Evolutionary conservation across 305 asterid genomes (phyloP).

Genomic region (Salvia sclarea): DNA sequence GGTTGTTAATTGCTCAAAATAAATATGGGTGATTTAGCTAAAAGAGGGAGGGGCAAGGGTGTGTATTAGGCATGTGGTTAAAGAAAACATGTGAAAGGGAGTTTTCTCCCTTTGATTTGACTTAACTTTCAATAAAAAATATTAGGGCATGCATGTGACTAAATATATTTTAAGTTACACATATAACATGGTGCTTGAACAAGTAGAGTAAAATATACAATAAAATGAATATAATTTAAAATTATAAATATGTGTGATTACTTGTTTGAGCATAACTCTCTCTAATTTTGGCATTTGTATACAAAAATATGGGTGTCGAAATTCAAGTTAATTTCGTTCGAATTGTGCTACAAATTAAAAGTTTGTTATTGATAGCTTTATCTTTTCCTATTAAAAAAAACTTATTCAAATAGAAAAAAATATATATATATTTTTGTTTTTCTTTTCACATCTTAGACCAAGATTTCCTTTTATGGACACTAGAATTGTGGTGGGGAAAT

Average conservation of each 20-base stretch:
- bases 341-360: no score
- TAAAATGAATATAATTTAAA: no score
- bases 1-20: neutral
- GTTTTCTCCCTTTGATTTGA: constrained; percentile 17
- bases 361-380: no score
- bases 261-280: no score
- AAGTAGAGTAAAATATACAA: no score
- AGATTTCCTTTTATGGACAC: neutral
- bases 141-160: neutral
- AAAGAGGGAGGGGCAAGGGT: constrained; percentile 5
- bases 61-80: constrained; percentile 3
- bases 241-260: no score
- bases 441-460: neutral
- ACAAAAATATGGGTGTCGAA: no score
- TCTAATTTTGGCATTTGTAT: no score
- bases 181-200: neutral
- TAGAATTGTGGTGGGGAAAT: neutral
- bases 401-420: no score
- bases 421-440: no score
- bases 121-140: neutral
- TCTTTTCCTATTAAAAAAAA: no score
- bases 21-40: neutral
- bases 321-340: no score
- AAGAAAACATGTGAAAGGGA: neutral
- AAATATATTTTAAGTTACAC: neutral